Percentiles rank a stretch among this genome's conserved stretches.
phyloP scores from a whole-genome alignment of 2,329 filamentous ascomycete genomes.

The Arachnomyces sp. region DNA sequence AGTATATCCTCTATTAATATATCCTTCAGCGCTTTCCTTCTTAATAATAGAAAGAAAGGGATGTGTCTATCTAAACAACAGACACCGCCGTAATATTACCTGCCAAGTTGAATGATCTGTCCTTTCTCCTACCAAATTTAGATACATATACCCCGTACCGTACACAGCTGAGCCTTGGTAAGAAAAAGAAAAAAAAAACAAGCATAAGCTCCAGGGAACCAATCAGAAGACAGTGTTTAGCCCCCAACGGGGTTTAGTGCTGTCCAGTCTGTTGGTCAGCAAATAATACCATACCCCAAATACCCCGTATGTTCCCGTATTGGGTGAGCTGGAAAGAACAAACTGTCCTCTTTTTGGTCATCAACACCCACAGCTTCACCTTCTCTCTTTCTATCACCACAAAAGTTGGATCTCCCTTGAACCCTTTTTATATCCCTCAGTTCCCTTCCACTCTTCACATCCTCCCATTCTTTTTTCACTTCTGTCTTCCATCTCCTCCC shows the following conservation, averaged over 20 bases:
- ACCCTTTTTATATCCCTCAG: conserved; percentile 1
- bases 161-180: background rate
- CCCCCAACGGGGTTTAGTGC: no score
- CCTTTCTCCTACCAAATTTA: no score
- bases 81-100: no score
- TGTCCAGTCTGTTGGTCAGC: no score
- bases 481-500: conserved; percentile 8
- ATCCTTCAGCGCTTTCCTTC: no score
- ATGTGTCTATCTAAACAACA: no score
- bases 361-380: conserved; percentile 4
- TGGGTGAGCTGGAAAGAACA: conserved; percentile 35
- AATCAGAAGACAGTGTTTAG: conserved; percentile 1
- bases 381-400: conserved; percentile 7
- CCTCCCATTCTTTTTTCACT: conserved; percentile 4
- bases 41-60: no score
- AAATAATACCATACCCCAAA: no score
- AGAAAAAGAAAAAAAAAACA: background rate
- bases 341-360: conserved; percentile 30
- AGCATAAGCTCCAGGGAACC: no score
- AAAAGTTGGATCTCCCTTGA: background rate
- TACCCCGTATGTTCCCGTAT: no score
- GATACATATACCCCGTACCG: background rate
- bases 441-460: conserved; percentile 11
- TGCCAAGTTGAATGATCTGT: no score
- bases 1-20: no score